phyloP scores from a whole-genome alignment of 2,329 filamentous ascomycete genomes.

The Colletotrichum sp. region DNA sequence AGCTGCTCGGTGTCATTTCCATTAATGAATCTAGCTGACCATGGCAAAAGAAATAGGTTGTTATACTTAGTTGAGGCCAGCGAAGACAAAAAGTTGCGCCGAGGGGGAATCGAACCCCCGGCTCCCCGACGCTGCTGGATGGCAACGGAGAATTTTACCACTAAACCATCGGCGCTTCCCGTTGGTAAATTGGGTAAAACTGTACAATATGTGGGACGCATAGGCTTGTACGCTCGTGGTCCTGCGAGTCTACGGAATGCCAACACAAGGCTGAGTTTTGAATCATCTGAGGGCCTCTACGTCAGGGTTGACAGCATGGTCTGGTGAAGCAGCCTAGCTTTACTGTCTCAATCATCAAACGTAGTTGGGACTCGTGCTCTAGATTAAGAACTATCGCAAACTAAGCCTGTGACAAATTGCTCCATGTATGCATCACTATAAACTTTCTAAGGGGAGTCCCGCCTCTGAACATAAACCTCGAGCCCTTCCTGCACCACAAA shows the following conservation, averaged over 20 bases:
- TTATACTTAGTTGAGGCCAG: no score
- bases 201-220: neutral
- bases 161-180: neutral
- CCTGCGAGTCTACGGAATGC: neutral
- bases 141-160: conserved; percentile 7
- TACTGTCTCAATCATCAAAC: neutral
- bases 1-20: neutral
- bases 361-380: neutral
- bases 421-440: neutral
- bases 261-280: neutral
- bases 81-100: neutral
- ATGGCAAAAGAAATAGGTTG: neutral
- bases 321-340: neutral
- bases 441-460: neutral
- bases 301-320: neutral
- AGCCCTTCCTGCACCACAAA: conserved; percentile 65
- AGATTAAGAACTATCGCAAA: neutral
- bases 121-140: neutral
- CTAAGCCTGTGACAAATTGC: neutral
- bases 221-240: no score
- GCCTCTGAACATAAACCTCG: conserved; percentile 52
- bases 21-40: neutral
- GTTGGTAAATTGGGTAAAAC: accelerated
- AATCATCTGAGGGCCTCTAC: neutral
- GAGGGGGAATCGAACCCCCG: conserved; percentile 2